Evolutionary conservation across 2,329 filamentous ascomycete species (phyloP).

Genomic region (Dothiorella sarmentorum): DNA sequence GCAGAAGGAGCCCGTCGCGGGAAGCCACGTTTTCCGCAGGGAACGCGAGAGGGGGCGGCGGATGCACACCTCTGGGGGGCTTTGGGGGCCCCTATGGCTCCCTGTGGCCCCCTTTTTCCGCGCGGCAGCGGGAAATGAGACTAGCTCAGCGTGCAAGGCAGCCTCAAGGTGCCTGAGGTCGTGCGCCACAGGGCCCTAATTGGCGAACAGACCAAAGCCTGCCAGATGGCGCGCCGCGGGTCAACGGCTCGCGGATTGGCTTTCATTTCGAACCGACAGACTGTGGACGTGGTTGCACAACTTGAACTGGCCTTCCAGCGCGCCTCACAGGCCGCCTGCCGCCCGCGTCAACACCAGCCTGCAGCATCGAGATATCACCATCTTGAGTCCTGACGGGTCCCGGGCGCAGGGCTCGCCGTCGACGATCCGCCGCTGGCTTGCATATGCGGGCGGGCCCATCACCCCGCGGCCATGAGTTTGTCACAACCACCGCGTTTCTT

Average conservation of each 20-base stretch:
- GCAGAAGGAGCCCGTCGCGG: constrained; percentile 13
- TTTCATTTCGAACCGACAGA: neutral
- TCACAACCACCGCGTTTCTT: neutral
- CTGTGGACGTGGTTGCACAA: too few species aligned
- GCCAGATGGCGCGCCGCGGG: constrained; percentile 8
- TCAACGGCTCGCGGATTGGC: constrained; percentile 5
- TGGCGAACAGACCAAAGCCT: constrained; percentile 2
- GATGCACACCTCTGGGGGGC: too few species aligned
- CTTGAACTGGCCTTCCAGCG: neutral
- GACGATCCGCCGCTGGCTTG: constrained; percentile 4
- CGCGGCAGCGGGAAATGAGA: constrained; percentile 17
- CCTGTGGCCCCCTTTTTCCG: constrained; percentile 11
- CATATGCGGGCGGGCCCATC: neutral
- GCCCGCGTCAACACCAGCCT: neutral
- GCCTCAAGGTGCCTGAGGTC: constrained; percentile 3
- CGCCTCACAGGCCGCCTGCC: constrained; percentile 1
- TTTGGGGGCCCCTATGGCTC: too few species aligned
- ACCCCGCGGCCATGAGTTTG: neutral
- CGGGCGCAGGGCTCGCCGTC: neutral
- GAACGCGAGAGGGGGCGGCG: neutral
- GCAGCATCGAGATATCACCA: neutral
- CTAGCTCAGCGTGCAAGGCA: neutral
- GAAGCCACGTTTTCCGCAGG: constrained; percentile 18
- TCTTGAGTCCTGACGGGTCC: neutral
- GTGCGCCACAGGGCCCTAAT: neutral